Evolutionary conservation across 208 protist species (phyloP), one percentile per base, ranked within the genome.

Genomic region (Leishmania martiniquensis): DNA sequence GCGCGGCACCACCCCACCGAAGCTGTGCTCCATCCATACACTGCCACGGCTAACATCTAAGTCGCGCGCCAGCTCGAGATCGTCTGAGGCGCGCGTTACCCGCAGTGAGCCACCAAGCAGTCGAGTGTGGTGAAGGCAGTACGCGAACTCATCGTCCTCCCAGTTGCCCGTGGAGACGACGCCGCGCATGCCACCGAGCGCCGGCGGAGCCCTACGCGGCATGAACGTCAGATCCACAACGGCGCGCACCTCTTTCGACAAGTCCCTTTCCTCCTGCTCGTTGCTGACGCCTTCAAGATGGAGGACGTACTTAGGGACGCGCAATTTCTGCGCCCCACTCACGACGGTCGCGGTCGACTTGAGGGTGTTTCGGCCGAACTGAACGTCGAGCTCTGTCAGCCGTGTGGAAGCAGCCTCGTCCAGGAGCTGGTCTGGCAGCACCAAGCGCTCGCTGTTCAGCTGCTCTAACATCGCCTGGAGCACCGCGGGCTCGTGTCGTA

Each of bases 401-500:
- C 71, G 72, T 42, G 79, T 71, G 0, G 77, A 77, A 7, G 83
- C 72, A n/a, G 78, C 57, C 32, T 75, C 76, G 45, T 66, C 54
- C 72, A 88, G 72, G 47, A 84, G 55, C 57, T 81, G 83, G 49
- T 94, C 90, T 1, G 88, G 90, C 52, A 86, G 66, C 20, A 89
- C 79, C 9, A 89, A 68, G 2, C 68, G 62, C 22, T 87, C 79
- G 59, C 74, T 74, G 44, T 74, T 77, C 9, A 94, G 74, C 79
- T 92, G 90, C 82, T 94, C 90, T 45, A 85, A 54, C 65, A 89
- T 39, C 4, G 90, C 90, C 82, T 92, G 84, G 80, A 89, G 80
- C 74, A 94, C 69, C 67, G 89, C 78, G 4, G 77, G 76, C 62
- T 87, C 77, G 20, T 75, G 68, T 5, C 68, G 71, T 54, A 84